Base-by-base conservation (phyloP, 2,329 filamentous ascomycete genomes). In the Byssoonygena ceratinophila region DNA sequence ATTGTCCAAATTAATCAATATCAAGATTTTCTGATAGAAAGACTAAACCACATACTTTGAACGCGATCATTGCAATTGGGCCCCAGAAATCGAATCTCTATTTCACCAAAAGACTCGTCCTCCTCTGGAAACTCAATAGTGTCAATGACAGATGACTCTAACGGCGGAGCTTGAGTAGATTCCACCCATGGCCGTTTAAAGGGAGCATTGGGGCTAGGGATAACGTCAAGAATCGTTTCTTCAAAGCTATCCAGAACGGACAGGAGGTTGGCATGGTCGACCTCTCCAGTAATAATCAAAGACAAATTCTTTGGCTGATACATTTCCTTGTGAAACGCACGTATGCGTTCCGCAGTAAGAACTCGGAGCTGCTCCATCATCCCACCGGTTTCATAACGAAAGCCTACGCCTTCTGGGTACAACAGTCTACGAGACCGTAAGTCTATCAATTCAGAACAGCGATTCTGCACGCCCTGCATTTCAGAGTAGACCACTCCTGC, bases 401-500 rank as follows among this genome's bases (percentile, higher is more conserved):
- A 98, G 2, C 92, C 92, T 52, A 94, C 82, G 44, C 87, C 85
- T 66, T 92, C 82, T 0, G 90, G 90, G 61, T 97, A 98, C 32
- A 95, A 74, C 41, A 92, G 73, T 1, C 87, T 81, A 37, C 87
- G 83, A 49, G 87, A 84, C 58, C 81, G 79, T 53, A 96, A 75
- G 58, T 95, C 87, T 79, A 97, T 95, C 54, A 97, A 80, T 66
- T 95, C 88, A 6, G 77, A 75, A 59, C 85, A 83, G 49, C 81
- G 83, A 64, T 94, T 94, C 65, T 97, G 86, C 1, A 95, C 82
- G 22, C 84, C 92, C 70, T 98, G 92, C 92, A 98, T 98, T 70
- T 98, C 92, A 0, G 91, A 96, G 70, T 98, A 98, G 7, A 98
- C 92, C 1, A 96, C 90, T 57, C 89, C 92, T 39, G 92, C 92